phyloP scores from a whole-genome alignment of 2,329 filamentous ascomycete species.

The Fusarium guadeloupense region DNA sequence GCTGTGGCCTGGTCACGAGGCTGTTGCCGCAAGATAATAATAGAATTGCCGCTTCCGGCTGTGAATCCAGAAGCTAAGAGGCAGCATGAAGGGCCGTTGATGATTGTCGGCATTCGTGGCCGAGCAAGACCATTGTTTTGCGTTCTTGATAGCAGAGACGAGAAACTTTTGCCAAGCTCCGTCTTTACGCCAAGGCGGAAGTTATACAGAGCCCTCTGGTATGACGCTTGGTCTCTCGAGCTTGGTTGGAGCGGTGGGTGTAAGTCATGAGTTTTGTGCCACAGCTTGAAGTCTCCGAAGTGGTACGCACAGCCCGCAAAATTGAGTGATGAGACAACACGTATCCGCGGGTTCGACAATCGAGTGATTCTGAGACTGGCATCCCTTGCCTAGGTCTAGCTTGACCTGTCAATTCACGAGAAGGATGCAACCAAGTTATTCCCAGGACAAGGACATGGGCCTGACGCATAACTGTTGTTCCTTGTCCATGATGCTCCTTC shows the following conservation, averaged over 20 bases:
- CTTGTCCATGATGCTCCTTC: no score
- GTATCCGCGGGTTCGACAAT: background rate
- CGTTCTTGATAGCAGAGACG: background rate
- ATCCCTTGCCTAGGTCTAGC: background rate
- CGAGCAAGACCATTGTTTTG: background rate
- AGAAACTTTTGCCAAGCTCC: background rate
- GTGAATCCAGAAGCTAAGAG: slow-evolving; percentile 4
- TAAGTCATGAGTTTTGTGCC: slow-evolving; percentile 12
- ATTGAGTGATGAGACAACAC: background rate
- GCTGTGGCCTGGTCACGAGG: slow-evolving; percentile 19
- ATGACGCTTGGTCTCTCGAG: background rate
- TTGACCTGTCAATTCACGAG: background rate
- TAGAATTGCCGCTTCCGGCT: slow-evolving; percentile 29
- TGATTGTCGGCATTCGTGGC: slow-evolving; percentile 6
- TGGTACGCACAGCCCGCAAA: background rate
- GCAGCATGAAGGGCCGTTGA: background rate
- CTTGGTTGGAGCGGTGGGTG: slow-evolving; percentile 1
- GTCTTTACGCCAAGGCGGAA: background rate
- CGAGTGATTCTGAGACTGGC: background rate
- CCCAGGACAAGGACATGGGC: background rate
- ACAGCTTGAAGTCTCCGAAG: slow-evolving; percentile 15
- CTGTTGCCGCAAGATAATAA: slow-evolving; percentile 30
- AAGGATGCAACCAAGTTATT: background rate
- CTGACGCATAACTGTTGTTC: background rate
- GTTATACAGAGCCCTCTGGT: background rate